Conservation (phyloP, 2,329 filamentous ascomycete species). For the Fusarium irregulare region DNA sequence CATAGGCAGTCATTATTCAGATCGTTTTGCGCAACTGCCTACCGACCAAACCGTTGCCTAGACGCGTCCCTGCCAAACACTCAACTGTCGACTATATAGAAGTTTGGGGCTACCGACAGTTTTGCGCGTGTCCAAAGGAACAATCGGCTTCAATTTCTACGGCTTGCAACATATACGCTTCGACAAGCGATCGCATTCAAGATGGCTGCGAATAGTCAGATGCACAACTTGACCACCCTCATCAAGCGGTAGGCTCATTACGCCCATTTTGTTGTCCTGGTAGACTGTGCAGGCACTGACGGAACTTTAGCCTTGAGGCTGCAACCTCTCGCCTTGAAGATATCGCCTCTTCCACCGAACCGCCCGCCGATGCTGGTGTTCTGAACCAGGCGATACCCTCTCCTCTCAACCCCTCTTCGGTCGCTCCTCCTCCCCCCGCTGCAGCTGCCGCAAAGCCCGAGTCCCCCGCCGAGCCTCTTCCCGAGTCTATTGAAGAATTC, state of each 20-base stretch:
- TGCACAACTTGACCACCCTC: conserved; percentile 96
- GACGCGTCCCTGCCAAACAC: background rate
- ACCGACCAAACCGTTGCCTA: conserved; percentile 29
- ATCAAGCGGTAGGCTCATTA: conserved; percentile 84
- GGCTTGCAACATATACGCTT: background rate
- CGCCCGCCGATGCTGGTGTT: conserved; percentile 63
- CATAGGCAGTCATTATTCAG: background rate
- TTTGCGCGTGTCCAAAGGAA: background rate
- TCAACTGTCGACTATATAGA: conserved; percentile 5
- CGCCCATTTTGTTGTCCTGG: background rate
- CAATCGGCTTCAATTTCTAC: background rate
- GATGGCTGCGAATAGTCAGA: conserved; percentile 83
- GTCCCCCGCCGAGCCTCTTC: conserved; percentile 67
- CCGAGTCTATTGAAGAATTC: conserved; percentile 87
- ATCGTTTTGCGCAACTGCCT: conserved; percentile 18
- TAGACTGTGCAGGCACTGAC: conserved; percentile 56
- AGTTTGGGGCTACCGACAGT: background rate
- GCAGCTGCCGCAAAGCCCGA: conserved; percentile 49
- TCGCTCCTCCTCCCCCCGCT: conserved; percentile 53
- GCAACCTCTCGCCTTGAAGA: conserved; percentile 96
- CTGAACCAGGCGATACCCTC: conserved; percentile 55
- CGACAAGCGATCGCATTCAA: conserved; percentile 24
- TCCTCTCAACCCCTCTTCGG: conserved; percentile 46
- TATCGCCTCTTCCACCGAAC: conserved; percentile 82
- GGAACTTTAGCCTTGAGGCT: conserved; percentile 83